Conservation (phyloP, 2,329 filamentous ascomycete species). For the Raffaelea ambrosiae region DNA sequence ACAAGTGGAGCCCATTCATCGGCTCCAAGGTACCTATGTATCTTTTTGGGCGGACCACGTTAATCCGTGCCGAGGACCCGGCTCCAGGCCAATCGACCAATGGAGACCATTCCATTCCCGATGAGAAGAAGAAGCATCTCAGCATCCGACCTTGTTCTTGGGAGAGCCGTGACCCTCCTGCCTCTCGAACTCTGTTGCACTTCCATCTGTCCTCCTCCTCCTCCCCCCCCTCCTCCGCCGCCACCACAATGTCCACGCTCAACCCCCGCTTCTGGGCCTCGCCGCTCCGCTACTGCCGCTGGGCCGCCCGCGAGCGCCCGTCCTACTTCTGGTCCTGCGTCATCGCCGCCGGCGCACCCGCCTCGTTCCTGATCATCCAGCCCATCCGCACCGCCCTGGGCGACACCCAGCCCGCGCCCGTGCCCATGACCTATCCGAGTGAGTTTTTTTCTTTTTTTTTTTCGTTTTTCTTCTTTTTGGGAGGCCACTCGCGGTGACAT, state of each 20-base stretch:
- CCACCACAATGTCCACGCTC: conserved; percentile 46
- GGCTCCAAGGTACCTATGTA: too few relatives aligned
- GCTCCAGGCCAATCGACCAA: too few relatives aligned
- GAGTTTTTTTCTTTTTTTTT: conserved; percentile 29
- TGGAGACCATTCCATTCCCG: too few relatives aligned
- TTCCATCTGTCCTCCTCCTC: too few relatives aligned
- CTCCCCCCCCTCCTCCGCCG: neutral
- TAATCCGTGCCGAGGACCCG: too few relatives aligned
- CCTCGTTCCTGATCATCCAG: conserved; percentile 61
- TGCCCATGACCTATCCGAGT: conserved; percentile 93
- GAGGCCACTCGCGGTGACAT: neutral
- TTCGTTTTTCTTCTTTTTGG: neutral
- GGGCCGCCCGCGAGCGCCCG: conserved; percentile 80
- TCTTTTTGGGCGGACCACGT: too few relatives aligned
- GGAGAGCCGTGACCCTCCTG: too few relatives aligned
- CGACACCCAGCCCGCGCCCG: conserved; percentile 60
- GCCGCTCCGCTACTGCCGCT: conserved; percentile 78
- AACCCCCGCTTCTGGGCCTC: conserved; percentile 74
- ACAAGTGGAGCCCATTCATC: too few relatives aligned
- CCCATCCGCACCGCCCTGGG: conserved; percentile 65
- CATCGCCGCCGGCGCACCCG: conserved; percentile 65
- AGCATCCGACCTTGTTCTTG: too few relatives aligned
- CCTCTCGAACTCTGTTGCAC: too few relatives aligned
- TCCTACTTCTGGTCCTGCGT: conserved; percentile 83
- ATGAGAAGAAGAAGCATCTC: too few relatives aligned